phyloP scores from a whole-genome alignment of 176 grass and related monocot species.

The Aegilops bicornis region DNA sequence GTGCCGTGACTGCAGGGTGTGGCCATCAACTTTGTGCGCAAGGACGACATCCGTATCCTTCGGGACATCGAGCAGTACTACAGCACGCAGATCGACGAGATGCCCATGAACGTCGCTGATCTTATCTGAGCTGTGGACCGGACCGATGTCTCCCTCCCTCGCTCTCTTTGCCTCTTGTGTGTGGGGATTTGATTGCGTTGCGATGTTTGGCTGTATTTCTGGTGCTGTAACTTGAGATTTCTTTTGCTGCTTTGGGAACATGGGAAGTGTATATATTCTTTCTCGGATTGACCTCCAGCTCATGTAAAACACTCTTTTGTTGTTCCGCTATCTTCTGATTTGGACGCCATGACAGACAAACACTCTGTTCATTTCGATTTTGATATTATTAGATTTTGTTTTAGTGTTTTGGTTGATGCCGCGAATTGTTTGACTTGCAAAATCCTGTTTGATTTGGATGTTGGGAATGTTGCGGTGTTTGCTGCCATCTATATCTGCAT shows the following conservation, averaged over 20 bases:
- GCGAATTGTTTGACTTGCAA: no score
- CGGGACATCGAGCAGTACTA: conserved; percentile 98
- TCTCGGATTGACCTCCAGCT: not conserved
- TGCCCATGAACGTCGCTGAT: conserved; percentile 99
- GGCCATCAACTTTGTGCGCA: conserved; percentile 93
- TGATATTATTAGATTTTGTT: not conserved
- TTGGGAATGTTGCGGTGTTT: no score
- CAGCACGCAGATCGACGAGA: conserved; percentile 99
- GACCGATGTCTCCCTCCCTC: no score
- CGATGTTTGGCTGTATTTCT: not conserved
- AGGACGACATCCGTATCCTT: conserved; percentile 96
- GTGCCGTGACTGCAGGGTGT: conserved; percentile 62
- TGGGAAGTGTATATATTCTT: conserved; percentile 8
- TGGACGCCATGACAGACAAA: not conserved
- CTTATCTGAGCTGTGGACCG: conserved; percentile 55
- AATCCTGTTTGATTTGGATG: no score
- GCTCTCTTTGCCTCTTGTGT: not conserved
- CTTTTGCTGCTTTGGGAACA: not conserved
- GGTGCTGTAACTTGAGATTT: not conserved
- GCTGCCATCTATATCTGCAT: no score
- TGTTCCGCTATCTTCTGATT: not conserved
- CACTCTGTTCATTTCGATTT: not conserved
- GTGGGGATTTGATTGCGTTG: not conserved
- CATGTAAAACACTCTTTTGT: not conserved
- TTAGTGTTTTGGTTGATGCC: no score